Conservation (phyloP, 257 asterid genomes). For the Lithospermum erythrorhizon region DNA sequence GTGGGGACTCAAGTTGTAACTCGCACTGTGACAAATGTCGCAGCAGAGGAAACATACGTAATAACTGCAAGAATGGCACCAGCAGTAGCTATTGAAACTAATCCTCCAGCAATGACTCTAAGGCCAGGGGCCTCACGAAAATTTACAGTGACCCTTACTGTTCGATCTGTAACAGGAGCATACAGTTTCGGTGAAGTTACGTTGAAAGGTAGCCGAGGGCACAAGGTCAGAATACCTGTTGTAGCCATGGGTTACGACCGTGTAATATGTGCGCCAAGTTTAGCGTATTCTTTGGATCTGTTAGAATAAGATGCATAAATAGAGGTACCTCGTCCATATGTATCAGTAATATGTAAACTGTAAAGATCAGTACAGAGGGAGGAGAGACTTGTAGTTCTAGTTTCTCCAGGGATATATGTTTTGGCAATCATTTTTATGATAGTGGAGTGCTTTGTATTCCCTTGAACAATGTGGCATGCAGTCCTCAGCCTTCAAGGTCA, state of each 20-base stretch:
- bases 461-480: no score
- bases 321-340: conserved; percentile 25
- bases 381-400: neutral
- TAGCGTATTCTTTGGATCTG: conserved; percentile 37
- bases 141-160: conserved; percentile 62
- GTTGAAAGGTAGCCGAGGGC: conserved; percentile 87
- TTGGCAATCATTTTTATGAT: no score
- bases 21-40: conserved; percentile 77
- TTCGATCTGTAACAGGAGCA: conserved; percentile 57
- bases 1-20: conserved; percentile 77
- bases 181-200: conserved; percentile 89
- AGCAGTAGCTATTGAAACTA: conserved; percentile 70
- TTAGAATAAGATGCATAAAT: conserved; percentile 24
- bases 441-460: no score
- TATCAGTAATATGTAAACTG: conserved; percentile 34
- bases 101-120: conserved; percentile 95
- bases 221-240: conserved; percentile 85
- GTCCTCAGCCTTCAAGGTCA: neutral
- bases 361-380: conserved; percentile 33
- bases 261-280: no score
- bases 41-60: conserved; percentile 84
- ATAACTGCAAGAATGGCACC: conserved; percentile 86
- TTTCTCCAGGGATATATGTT: no score
- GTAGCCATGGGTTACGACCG: conserved; percentile 70
- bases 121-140: conserved; percentile 52